Evolutionary conservation across 1,284 basidiomycete species (phyloP).

Genomic region (Moesziomyces sp.): DNA sequence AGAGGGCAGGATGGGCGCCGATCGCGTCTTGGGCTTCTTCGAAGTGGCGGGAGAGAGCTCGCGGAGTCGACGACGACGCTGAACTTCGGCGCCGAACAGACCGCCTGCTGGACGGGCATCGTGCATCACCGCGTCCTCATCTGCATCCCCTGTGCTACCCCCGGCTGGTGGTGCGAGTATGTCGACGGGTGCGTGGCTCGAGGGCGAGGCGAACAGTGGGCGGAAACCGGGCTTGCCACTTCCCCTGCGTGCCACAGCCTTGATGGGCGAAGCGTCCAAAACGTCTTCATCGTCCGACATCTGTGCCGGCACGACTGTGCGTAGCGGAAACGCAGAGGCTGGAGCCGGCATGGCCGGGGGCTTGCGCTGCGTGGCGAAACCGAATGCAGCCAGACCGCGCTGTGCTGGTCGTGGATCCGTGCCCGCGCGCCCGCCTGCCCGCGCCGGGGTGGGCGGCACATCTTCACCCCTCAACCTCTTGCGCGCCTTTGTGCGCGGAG

Average conservation of each 20-base stretch:
- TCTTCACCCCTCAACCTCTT: slow-evolving; percentile 61
- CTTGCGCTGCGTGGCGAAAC: slow-evolving; percentile 22
- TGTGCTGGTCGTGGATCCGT: slow-evolving; percentile 17
- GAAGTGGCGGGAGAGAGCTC: not conserved
- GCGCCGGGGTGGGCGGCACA: slow-evolving; percentile 49
- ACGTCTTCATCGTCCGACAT: slow-evolving; percentile 10
- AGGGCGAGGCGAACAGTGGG: slow-evolving; percentile 39
- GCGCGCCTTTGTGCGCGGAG: slow-evolving; percentile 58
- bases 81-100: slow-evolving; percentile 35
- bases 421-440: not conserved
- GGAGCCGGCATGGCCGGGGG: not conserved
- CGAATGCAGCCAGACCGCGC: slow-evolving; percentile 19
- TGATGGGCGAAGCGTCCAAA: slow-evolving; percentile 23
- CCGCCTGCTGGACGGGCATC: slow-evolving; percentile 21
- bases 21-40: slow-evolving; percentile 24
- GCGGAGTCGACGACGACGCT: slow-evolving; percentile 14
- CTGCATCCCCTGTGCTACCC: not conserved
- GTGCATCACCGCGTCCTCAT: slow-evolving; percentile 23
- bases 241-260: slow-evolving; percentile 9
- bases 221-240: slow-evolving; percentile 14
- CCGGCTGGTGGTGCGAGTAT: not conserved
- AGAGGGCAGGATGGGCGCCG: slow-evolving; percentile 3
- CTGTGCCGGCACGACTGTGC: slow-evolving; percentile 4
- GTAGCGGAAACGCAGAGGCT: slow-evolving; percentile 2
- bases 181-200: slow-evolving; percentile 8